These are phyloP conservation scores for Apiospora malaysiana DNA, from an alignment of 2,329 filamentous ascomycete species.

Conservation along the genomic window DNA sequence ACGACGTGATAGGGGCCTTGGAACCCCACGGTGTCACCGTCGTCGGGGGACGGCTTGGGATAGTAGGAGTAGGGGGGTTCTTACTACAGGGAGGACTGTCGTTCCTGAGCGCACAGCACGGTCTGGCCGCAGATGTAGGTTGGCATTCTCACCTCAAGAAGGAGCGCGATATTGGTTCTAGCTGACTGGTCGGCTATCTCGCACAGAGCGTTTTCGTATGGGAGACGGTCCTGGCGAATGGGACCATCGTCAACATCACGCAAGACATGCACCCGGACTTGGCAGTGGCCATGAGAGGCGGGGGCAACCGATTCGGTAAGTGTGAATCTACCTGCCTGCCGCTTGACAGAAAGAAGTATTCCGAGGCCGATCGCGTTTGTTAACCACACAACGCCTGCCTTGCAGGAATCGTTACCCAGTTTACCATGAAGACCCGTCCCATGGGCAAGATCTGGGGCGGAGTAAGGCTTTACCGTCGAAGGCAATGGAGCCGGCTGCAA, in stretches of 20 bases:
- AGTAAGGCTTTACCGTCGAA: constrained; percentile 37
- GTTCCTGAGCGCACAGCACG: constrained; percentile 9
- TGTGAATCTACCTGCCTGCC: neutral
- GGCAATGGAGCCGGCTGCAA: constrained; percentile 36
- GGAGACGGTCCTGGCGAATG: constrained; percentile 5
- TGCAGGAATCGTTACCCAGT: constrained; percentile 41
- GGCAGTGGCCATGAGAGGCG: constrained; percentile 10
- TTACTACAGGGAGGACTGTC: constrained; percentile 11
- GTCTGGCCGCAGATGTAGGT: constrained; percentile 6
- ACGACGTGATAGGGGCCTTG: constrained; percentile 10
- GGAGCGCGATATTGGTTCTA: neutral
- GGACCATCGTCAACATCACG: constrained; percentile 9
- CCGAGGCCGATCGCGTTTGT: neutral
- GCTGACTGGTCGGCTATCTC: neutral
- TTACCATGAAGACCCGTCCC: constrained; percentile 37
- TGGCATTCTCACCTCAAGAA: neutral
- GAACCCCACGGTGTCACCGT: neutral
- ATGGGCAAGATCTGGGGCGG: constrained; percentile 46
- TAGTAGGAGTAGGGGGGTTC: constrained; percentile 10
- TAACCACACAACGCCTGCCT: neutral
- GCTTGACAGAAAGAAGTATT: neutral
- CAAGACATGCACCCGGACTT: neutral
- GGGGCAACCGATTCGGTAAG: neutral
- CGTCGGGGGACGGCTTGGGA: neutral
- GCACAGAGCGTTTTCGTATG: neutral